A percentile compares a stretch with the other conserved stretches of the same genome.
Conservation (phyloP, 2,329 filamentous ascomycete genomes). For the Nothophaeocryptopus gaeumannii region DNA sequence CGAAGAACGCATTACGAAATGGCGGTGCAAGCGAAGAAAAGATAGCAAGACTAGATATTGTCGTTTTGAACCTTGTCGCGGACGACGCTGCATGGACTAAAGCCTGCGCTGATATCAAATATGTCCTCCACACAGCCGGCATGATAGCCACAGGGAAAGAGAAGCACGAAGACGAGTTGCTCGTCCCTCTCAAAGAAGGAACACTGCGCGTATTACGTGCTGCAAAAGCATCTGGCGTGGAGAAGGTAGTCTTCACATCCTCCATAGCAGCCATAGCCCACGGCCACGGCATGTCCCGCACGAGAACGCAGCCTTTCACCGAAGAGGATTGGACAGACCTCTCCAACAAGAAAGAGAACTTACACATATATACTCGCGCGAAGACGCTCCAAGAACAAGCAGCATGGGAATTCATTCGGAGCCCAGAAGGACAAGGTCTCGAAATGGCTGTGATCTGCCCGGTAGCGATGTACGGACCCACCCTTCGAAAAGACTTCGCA, state of each 20-base stretch:
- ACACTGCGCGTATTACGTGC: conserved; percentile 14
- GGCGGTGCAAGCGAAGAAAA: conserved; percentile 13
- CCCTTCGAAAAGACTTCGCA: conserved; percentile 14
- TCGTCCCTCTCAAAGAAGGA: conserved; percentile 12
- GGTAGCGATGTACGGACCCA: conserved; percentile 17
- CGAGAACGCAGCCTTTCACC: conserved; percentile 15
- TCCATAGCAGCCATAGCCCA: conserved; percentile 19
- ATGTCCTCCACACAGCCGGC: conserved; percentile 17
- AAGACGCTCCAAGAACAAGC: conserved; percentile 21
- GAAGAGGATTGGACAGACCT: conserved; percentile 23
- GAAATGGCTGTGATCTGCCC: conserved; percentile 16
- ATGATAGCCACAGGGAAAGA: conserved; percentile 20
- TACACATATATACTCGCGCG: conserved; percentile 19
- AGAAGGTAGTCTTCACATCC: conserved; percentile 18
- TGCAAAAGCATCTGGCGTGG: conserved; percentile 9
- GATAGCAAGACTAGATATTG: conserved; percentile 13
- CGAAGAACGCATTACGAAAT: conserved; percentile 11
- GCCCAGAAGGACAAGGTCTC: conserved; percentile 2
- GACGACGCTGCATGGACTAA: conserved; percentile 14
- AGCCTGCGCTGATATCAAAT: conserved; percentile 13
- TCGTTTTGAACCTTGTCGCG: conserved; percentile 13
- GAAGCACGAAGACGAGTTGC: conserved; percentile 16
- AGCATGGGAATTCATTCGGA: conserved; percentile 15
- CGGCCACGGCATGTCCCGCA: conserved; percentile 13
- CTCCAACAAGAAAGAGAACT: conserved; percentile 16